These are phyloP conservation scores for Gaeumannomyces tritici DNA, from an alignment of 2,329 filamentous ascomycete genomes.

Conservation along the genomic window DNA sequence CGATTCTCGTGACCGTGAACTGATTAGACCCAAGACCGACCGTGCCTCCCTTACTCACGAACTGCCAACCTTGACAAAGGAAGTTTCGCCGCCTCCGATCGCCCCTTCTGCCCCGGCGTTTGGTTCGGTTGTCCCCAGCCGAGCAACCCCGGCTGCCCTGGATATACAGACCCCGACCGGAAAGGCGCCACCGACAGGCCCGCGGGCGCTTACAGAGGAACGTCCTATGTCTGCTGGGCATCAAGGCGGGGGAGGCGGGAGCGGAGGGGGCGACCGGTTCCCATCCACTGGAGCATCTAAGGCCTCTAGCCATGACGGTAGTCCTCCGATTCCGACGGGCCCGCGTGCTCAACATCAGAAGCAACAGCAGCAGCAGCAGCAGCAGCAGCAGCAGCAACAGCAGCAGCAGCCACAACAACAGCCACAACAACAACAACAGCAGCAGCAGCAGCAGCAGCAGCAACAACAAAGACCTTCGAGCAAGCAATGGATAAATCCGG, in stretches of 20 bases:
- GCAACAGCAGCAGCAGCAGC: constrained; percentile 27
- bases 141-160: constrained; percentile 22
- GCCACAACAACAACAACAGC: constrained; percentile 4
- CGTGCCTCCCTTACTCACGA: constrained; percentile 39
- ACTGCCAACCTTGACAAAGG: constrained; percentile 32
- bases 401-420: constrained; percentile 8
- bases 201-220: constrained; percentile 40
- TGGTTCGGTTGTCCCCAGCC: constrained; percentile 39
- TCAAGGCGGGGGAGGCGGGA: constrained; percentile 7
- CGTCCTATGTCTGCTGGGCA: constrained; percentile 34
- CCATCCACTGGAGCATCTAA: constrained; percentile 34
- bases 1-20: constrained; percentile 34
- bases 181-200: constrained; percentile 45
- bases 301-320: constrained; percentile 29
- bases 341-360: constrained; percentile 40
- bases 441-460: constrained; percentile 5
- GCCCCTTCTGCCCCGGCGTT: constrained; percentile 50
- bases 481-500: constrained; percentile 51
- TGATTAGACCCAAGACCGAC: constrained; percentile 40
- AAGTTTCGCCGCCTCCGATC: constrained; percentile 46
- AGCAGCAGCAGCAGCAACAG: constrained; percentile 26
- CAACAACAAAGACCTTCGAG: constrained; percentile 35
- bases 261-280: constrained; percentile 22
- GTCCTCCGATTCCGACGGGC: constrained; percentile 40
- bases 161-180: constrained; percentile 26